A percentile compares a stretch with the other conserved stretches of the same genome.
phyloP scores from a whole-genome alignment of 495 filamentous ascomycete species.

The Trichoderma virens region DNA sequence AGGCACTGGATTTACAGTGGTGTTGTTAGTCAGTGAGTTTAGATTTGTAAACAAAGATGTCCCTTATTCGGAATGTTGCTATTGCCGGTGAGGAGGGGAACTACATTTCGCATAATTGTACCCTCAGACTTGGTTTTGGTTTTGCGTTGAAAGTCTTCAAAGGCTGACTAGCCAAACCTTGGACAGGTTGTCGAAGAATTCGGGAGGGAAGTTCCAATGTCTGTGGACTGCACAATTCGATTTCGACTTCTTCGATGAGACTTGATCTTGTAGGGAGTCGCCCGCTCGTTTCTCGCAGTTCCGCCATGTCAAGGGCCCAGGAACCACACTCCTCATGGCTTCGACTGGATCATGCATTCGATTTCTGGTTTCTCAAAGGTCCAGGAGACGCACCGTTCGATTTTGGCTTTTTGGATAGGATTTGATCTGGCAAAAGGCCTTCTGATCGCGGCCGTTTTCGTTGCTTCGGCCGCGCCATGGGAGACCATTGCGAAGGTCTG shows the following conservation, averaged over 20 bases:
- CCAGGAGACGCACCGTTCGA: no score
- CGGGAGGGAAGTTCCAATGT: constrained; percentile 19
- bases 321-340: no score
- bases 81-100: constrained; percentile 14
- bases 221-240: constrained; percentile 10
- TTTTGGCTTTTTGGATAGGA: no score
- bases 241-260: constrained; percentile 18
- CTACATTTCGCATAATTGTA: constrained; percentile 10
- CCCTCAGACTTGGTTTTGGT: constrained; percentile 10
- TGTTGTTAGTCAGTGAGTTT: not conserved
- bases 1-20: not conserved
- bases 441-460: constrained; percentile 5
- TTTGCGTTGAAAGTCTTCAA: constrained; percentile 13
- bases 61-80: constrained; percentile 13
- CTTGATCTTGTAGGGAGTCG: no score
- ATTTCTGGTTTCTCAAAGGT: no score
- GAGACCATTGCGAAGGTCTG: constrained; percentile 22
- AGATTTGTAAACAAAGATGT: constrained; percentile 1
- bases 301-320: no score
- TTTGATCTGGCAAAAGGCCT: constrained; percentile 14
- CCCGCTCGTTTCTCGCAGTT: no score
- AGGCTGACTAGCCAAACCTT: constrained; percentile 25
- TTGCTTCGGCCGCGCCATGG: constrained; percentile 16
- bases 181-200: constrained; percentile 28
- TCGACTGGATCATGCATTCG: no score